Percentiles rank a stretch among this genome's conserved stretches.
Conservation (phyloP, 352 stramenopile genomes). For the Blastocystis sp. region DNA sequence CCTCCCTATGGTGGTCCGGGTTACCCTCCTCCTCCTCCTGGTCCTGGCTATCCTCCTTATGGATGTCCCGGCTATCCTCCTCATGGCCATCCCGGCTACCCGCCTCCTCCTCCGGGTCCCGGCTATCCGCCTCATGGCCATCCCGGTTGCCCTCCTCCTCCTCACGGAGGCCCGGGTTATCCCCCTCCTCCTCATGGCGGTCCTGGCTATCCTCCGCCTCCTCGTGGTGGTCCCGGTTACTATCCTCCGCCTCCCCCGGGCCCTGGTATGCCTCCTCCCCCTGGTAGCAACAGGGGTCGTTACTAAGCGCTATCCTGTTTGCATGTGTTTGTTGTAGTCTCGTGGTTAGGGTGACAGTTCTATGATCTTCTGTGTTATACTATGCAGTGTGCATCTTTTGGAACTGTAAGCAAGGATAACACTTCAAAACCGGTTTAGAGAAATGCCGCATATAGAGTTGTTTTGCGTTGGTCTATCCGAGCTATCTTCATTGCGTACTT, state of each 20-base stretch:
- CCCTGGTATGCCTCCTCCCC: background rate
- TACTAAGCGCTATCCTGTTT: background rate
- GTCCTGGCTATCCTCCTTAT: background rate
- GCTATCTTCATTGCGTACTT: no score
- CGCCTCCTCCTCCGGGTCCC: background rate
- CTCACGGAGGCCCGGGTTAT: background rate
- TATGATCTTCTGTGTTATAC: no score
- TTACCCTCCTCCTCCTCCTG: background rate
- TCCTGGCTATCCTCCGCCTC: background rate
- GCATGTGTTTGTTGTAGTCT: background rate
- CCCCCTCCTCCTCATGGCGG: background rate
- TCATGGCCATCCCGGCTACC: background rate
- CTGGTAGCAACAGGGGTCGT: background rate
- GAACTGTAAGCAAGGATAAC: no score
- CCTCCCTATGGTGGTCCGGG: background rate
- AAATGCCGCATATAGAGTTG: no score
- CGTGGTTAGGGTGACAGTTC: no score
- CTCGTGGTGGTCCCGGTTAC: conserved; percentile 5
- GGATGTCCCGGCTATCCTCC: background rate
- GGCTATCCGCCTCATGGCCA: conserved; percentile 18
- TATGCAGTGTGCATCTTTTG: no score
- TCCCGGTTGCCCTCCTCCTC: background rate
- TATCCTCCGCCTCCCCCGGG: background rate
- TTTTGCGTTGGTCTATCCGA: no score
- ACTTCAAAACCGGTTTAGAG: no score